A percentile compares a stretch with the other conserved stretches of the same genome.
Evolutionary conservation across 768 basidiomycete genomes (phyloP).

Genomic region (Russula sp.): DNA sequence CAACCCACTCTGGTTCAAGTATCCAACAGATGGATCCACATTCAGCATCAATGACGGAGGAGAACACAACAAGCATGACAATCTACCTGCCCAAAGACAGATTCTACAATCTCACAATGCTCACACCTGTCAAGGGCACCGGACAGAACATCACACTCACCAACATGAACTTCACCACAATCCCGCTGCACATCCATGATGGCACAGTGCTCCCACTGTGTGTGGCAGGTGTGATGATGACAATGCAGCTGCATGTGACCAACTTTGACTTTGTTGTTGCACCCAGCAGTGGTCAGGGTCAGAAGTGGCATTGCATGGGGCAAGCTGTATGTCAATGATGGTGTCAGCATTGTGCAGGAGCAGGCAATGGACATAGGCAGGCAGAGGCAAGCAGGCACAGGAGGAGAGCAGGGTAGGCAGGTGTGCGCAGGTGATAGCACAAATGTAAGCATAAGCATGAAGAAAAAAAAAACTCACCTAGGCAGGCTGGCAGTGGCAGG

Average conservation of each 20-base stretch:
- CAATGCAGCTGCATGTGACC: slow-evolving; percentile 41
- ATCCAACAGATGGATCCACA: slow-evolving; percentile 53
- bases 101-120: slow-evolving; percentile 57
- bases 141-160: no score
- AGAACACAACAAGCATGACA: slow-evolving; percentile 48
- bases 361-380: slow-evolving; percentile 28
- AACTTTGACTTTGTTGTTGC: slow-evolving; percentile 62
- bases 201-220: slow-evolving; percentile 55
- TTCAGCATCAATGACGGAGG: slow-evolving; percentile 56
- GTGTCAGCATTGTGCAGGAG: slow-evolving; percentile 37
- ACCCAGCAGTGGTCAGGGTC: no score
- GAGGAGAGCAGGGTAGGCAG: no score
- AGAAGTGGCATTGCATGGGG: slow-evolving; percentile 47
- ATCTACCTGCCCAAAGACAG: slow-evolving; percentile 57
- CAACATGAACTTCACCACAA: slow-evolving; percentile 46
- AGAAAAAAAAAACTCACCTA: no score
- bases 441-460: no score
- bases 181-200: slow-evolving; percentile 56
- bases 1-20: slow-evolving; percentile 60
- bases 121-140: slow-evolving; percentile 40
- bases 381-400: no score
- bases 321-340: slow-evolving; percentile 56
- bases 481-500: no score
- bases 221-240: slow-evolving; percentile 51
- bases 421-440: no score